These are phyloP conservation scores for Nepenthes gracilis DNA, from an alignment of 148 eudicot genomes.

Conservation along the genomic window DNA sequence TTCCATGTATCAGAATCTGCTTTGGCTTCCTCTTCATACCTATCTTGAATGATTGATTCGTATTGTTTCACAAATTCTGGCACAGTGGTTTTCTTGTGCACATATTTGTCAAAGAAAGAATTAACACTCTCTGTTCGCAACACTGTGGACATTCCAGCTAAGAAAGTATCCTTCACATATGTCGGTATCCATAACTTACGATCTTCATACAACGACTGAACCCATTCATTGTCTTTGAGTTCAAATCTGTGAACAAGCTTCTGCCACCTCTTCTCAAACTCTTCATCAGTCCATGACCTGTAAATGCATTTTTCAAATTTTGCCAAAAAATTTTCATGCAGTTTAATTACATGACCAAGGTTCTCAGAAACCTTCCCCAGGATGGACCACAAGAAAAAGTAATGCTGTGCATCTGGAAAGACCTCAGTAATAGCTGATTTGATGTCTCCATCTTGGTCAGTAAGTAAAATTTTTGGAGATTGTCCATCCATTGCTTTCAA, in stretches of 20 bases:
- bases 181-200: conserved; percentile 65
- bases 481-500: conserved; percentile 76
- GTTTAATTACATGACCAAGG: conserved; percentile 55
- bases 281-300: conserved; percentile 69
- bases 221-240: conserved; percentile 60
- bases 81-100: conserved; percentile 80
- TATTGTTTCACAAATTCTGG: conserved; percentile 76
- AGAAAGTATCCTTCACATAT: conserved; percentile 51
- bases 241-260: conserved; percentile 57
- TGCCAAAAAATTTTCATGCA: conserved; percentile 48
- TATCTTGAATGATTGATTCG: conserved; percentile 64
- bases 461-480: conserved; percentile 68
- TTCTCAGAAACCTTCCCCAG: conserved; percentile 65
- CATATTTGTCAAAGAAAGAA: conserved; percentile 83
- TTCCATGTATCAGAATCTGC: conserved; percentile 88
- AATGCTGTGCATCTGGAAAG: conserved; percentile 64
- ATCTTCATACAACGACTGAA: conserved; percentile 59
- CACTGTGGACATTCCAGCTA: conserved; percentile 79
- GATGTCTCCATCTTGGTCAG: conserved; percentile 58
- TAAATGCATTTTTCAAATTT: conserved; percentile 73
- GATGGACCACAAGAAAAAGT: conserved; percentile 69
- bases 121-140: conserved; percentile 85
- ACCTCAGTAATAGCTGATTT: conserved; percentile 52
- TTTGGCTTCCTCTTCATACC: conserved; percentile 96
- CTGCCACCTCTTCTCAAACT: conserved; percentile 86